Evolutionary conservation across 2,329 filamentous ascomycete genomes (phyloP).

Genomic region (Penicillium sp.): DNA sequence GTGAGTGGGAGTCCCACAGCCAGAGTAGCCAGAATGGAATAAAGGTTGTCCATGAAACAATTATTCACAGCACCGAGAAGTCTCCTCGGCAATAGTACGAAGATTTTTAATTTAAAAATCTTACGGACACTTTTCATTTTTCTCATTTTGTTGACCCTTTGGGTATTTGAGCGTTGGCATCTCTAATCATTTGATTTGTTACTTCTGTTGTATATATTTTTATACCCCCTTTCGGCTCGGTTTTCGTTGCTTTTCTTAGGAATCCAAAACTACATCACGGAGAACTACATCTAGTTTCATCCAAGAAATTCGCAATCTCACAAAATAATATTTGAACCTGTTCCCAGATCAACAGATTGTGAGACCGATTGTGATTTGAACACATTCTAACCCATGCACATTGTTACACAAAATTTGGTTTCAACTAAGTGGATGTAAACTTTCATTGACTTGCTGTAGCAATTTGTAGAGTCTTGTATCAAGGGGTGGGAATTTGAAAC

Average conservation of each 20-base stretch:
- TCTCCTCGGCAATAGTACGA: conserved; percentile 4
- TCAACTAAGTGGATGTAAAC: neutral
- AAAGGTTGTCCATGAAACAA: conserved; percentile 34
- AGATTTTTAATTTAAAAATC: neutral
- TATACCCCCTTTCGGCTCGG: conserved; percentile 1
- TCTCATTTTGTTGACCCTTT: neutral
- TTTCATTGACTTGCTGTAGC: neutral
- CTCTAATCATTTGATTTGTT: neutral
- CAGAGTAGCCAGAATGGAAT: conserved; percentile 23
- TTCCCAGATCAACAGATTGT: neutral
- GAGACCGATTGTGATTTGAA: neutral
- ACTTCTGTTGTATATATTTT: neutral
- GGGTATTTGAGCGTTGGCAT: neutral
- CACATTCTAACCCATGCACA: neutral
- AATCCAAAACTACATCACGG: neutral
- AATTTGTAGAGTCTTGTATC: neutral
- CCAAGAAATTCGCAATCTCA: neutral
- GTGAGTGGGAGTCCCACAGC: conserved; percentile 22
- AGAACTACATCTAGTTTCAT: neutral
- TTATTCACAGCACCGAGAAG: conserved; percentile 27
- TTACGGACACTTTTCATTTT: neutral
- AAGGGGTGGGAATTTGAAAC: neutral
- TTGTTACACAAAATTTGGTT: neutral
- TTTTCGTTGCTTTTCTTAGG: neutral
- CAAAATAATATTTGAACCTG: neutral